phyloP scores from a whole-genome alignment of 495 filamentous ascomycete genomes.

The Tuber indicum region DNA sequence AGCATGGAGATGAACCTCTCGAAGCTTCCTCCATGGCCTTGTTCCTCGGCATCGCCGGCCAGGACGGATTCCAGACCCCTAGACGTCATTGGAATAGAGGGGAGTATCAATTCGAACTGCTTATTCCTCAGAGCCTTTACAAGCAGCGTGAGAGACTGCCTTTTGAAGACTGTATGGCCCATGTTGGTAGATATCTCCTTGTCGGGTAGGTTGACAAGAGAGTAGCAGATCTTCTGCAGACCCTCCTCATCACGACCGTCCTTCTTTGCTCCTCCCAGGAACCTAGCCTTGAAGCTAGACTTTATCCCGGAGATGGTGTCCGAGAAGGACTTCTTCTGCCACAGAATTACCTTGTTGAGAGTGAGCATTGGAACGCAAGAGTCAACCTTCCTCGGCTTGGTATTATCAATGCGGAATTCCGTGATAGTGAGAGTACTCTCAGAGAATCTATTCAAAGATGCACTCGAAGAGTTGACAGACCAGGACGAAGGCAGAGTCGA shows the following conservation, averaged over 20 bases:
- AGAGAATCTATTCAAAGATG: not conserved
- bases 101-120: constrained; percentile 27
- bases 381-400: not conserved
- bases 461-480: not conserved
- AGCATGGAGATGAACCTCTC: constrained; percentile 33
- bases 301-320: not conserved
- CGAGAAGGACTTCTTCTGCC: constrained; percentile 3
- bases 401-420: not conserved
- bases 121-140: constrained; percentile 28
- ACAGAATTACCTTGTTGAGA: not conserved
- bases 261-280: not conserved
- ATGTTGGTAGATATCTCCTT: not conserved
- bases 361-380: not conserved
- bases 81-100: constrained; percentile 12
- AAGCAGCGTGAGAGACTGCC: constrained; percentile 21
- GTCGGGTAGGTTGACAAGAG: not conserved
- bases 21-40: constrained; percentile 20
- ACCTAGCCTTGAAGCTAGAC: not conserved
- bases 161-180: constrained; percentile 14
- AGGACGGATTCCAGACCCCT: not conserved
- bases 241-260: not conserved
- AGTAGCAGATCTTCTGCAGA: not conserved
- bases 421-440: not conserved
- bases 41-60: constrained; percentile 22
- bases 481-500: not conserved